These are phyloP conservation scores for Pisolithus microcarpus DNA, from an alignment of 768 basidiomycete species.

Conservation along the genomic window DNA sequence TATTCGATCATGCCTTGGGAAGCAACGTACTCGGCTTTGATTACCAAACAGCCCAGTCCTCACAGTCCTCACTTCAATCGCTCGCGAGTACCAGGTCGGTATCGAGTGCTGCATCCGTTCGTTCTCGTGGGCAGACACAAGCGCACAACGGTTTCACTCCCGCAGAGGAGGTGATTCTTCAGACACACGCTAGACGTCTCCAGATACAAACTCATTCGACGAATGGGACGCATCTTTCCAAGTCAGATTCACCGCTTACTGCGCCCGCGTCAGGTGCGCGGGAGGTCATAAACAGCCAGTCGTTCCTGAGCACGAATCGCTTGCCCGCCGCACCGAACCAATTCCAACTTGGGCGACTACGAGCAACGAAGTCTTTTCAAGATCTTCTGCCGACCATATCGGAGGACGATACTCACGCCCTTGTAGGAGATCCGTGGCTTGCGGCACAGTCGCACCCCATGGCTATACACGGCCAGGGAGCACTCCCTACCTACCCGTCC, in stretches of 20 bases:
- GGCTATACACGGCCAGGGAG: background rate
- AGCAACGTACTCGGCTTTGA: constrained; percentile 11
- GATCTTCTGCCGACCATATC: constrained; percentile 25
- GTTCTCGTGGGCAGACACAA: constrained; percentile 25
- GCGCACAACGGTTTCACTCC: constrained; percentile 56
- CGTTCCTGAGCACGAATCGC: background rate
- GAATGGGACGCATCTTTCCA: background rate
- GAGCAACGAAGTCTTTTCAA: constrained; percentile 8
- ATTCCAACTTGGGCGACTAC: background rate
- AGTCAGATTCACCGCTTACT: background rate
- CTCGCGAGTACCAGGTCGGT: constrained; percentile 14
- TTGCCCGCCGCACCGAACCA: background rate
- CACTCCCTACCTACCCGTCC: background rate
- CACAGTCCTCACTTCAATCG: constrained; percentile 17
- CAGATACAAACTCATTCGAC: constrained; percentile 12
- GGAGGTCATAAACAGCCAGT: constrained; percentile 4
- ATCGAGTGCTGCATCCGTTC: constrained; percentile 3
- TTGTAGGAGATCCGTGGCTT: constrained; percentile 7
- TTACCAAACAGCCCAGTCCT: constrained; percentile 12
- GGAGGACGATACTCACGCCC: constrained; percentile 31
- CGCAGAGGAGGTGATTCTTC: constrained; percentile 62
- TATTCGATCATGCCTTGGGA: constrained; percentile 9
- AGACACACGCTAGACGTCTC: constrained; percentile 35
- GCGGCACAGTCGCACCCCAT: constrained; percentile 4
- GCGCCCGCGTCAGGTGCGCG: background rate